Evolutionary conservation across 768 basidiomycete species (phyloP).

Genomic region (Zangia roseola): DNA sequence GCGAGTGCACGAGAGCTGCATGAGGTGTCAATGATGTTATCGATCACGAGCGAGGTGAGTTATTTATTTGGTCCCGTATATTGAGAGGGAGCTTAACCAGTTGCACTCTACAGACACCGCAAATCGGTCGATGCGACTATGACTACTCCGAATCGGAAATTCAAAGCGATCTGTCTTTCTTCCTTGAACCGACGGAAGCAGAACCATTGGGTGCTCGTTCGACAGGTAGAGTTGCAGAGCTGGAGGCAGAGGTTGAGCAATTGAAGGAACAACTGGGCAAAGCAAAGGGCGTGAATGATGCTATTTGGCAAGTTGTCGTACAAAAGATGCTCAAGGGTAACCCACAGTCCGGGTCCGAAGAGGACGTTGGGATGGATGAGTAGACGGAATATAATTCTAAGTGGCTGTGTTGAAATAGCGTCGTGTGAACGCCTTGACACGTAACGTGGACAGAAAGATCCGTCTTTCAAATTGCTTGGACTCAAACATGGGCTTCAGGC

Average conservation of each 20-base stretch:
- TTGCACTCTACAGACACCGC: slow-evolving; percentile 14
- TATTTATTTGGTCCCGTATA: neutral
- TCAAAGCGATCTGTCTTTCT: slow-evolving; percentile 63
- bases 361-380: slow-evolving; percentile 12
- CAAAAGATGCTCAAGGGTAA: slow-evolving; percentile 48
- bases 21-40: slow-evolving; percentile 65
- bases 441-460: too few species aligned
- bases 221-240: slow-evolving; percentile 58
- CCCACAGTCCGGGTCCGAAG: neutral
- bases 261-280: slow-evolving; percentile 71
- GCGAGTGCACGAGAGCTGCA: slow-evolving; percentile 63
- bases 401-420: slow-evolving; percentile 19
- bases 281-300: slow-evolving; percentile 90
- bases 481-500: slow-evolving; percentile 76
- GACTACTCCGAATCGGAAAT: slow-evolving; percentile 55
- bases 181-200: slow-evolving; percentile 47
- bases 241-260: slow-evolving; percentile 68
- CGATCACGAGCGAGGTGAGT: slow-evolving; percentile 43
- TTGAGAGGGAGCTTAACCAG: neutral
- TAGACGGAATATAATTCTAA: neutral
- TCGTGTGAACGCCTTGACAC: slow-evolving; percentile 15
- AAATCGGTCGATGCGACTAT: slow-evolving; percentile 20
- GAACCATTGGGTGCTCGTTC: slow-evolving; percentile 36
- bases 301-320: slow-evolving; percentile 89
- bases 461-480: neutral